Evolutionary conservation across 352 stramenopile genomes (phyloP).

Genomic region (Phytophthora podocarpi): DNA sequence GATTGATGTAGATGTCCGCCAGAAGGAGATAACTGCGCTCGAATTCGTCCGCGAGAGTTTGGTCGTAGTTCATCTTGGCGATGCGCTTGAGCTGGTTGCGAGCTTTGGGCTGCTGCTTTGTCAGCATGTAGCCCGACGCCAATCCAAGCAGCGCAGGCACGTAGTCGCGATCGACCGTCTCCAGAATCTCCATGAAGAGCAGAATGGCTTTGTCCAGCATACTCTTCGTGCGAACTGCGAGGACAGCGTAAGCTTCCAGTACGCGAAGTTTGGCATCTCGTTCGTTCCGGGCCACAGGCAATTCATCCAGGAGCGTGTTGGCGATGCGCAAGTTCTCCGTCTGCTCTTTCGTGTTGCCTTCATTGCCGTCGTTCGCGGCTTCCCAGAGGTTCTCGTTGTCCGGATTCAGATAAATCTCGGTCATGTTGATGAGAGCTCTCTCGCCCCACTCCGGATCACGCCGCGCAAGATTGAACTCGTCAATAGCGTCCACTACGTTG

Average conservation of each 20-base stretch:
- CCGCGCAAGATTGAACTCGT: slow-evolving; percentile 90
- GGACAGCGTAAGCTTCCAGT: slow-evolving; percentile 86
- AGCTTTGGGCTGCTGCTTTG: slow-evolving; percentile 92
- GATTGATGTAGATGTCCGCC: slow-evolving; percentile 92
- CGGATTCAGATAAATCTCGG: slow-evolving; percentile 94
- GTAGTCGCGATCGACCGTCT: slow-evolving; percentile 86
- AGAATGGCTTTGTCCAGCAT: slow-evolving; percentile 91
- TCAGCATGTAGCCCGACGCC: slow-evolving; percentile 92
- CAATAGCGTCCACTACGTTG: slow-evolving; percentile 90
- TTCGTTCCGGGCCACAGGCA: slow-evolving; percentile 57
- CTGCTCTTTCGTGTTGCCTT: slow-evolving; percentile 73
- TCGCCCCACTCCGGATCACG: slow-evolving; percentile 90
- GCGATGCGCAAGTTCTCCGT: slow-evolving; percentile 89
- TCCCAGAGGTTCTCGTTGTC: slow-evolving; percentile 94
- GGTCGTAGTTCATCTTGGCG: slow-evolving; percentile 92
- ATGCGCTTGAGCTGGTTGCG: slow-evolving; percentile 96
- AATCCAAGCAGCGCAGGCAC: slow-evolving; percentile 91
- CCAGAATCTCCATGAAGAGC: slow-evolving; percentile 91
- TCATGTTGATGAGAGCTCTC: slow-evolving; percentile 91
- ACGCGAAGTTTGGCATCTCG: slow-evolving; percentile 75
- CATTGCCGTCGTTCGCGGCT: slow-evolving; percentile 29
- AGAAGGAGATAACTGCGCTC: slow-evolving; percentile 94
- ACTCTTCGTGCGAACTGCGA: slow-evolving; percentile 80
- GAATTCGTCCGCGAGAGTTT: slow-evolving; percentile 91
- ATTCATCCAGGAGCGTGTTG: slow-evolving; percentile 87